A percentile compares a stretch with the other conserved stretches of the same genome.
These are phyloP conservation scores for Seminavis robusta DNA, from an alignment of 108 stramenopile species.

Conservation along the genomic window DNA sequence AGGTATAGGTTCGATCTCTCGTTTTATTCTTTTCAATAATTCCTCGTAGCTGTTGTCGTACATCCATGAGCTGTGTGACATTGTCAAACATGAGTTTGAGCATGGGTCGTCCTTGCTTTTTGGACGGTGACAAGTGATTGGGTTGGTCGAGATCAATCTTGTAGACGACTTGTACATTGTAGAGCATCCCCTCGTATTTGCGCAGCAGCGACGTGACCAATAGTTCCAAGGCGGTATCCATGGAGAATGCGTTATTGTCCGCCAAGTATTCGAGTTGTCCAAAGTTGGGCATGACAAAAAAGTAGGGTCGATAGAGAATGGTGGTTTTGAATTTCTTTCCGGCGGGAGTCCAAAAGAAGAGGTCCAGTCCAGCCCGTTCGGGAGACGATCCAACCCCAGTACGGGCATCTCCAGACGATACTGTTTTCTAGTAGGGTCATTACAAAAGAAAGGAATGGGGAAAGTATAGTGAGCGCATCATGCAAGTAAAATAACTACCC, in stretches of 20 bases:
- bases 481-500: not conserved
- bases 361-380: conserved; percentile 82
- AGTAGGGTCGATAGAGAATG: conserved; percentile 90
- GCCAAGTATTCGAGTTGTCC: conserved; percentile 1
- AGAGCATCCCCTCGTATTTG: conserved; percentile 53
- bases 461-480: not conserved
- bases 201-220: conserved; percentile 42
- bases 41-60: conserved; percentile 47
- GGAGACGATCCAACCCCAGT: conserved; percentile 30
- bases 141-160: conserved; percentile 71
- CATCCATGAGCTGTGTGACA: conserved; percentile 71
- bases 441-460: not conserved
- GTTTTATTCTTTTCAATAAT: conserved; percentile 42
- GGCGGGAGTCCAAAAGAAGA: conserved; percentile 76
- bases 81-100: conserved; percentile 74
- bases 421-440: not conserved
- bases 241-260: conserved; percentile 10
- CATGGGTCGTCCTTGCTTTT: conserved; percentile 42
- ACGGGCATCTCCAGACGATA: not conserved
- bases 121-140: conserved; percentile 67
- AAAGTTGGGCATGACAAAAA: conserved; percentile 74
- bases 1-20: conserved; percentile 2
- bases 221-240: conserved; percentile 16
- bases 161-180: conserved; percentile 56
- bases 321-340: conserved; percentile 83